Percentiles rank a stretch among this genome's conserved stretches.
Conservation (phyloP, 2,329 filamentous ascomycete species). For the Nemania bipapillata region DNA sequence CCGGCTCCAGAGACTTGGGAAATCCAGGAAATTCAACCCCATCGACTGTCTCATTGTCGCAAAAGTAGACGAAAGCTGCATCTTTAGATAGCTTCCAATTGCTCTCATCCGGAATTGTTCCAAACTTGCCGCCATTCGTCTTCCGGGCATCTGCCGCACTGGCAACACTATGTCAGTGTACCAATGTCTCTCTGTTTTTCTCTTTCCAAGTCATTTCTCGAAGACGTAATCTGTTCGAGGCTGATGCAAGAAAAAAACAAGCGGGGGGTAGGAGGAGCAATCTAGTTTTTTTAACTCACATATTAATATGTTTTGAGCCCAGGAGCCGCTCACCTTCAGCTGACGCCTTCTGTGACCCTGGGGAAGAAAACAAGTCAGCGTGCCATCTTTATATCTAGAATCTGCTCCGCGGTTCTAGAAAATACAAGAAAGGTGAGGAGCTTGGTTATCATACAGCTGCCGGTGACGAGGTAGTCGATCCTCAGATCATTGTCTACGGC, state of each 20-base stretch:
- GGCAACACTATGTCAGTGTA: background rate
- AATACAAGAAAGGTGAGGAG: background rate
- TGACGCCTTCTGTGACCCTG: constrained; percentile 80
- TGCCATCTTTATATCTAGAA: background rate
- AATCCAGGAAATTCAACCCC: constrained; percentile 86
- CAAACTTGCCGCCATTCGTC: constrained; percentile 81
- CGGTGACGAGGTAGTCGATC: constrained; percentile 89
- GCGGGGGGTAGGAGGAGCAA: background rate
- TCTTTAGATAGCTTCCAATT: constrained; percentile 78
- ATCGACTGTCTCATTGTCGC: constrained; percentile 94
- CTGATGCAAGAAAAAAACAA: background rate
- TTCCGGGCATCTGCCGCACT: constrained; percentile 71
- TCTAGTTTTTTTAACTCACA: constrained; percentile 51
- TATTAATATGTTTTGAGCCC: constrained; percentile 80
- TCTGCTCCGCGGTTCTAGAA: background rate
- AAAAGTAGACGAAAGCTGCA: constrained; percentile 84
- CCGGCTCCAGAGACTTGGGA: constrained; percentile 71
- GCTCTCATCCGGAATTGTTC: constrained; percentile 77
- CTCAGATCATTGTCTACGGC: constrained; percentile 76
- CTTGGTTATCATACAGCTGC: constrained; percentile 67
- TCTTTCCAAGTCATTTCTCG: background rate
- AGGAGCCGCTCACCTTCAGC: constrained; percentile 82
- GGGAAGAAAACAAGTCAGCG: background rate
- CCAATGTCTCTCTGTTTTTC: background rate
- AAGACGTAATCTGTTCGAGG: background rate